Evolutionary conservation across 805 yeast species (phyloP).

Genomic region (Saccharomycopsis schoenii): DNA sequence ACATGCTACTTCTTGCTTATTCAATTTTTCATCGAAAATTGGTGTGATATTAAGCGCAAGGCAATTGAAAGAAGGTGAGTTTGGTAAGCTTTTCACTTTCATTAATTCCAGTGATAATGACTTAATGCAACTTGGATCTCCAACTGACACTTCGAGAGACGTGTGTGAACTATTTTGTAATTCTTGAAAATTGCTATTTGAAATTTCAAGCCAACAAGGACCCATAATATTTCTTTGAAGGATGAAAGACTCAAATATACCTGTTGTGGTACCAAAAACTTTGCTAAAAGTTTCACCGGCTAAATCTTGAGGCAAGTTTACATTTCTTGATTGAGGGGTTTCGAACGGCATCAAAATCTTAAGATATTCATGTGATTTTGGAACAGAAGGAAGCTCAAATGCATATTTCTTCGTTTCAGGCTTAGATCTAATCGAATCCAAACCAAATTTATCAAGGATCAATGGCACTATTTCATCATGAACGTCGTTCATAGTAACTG

Average conservation of each 20-base stretch:
- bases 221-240: slow-evolving; percentile 84
- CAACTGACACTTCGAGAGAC: slow-evolving; percentile 58
- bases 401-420: slow-evolving; percentile 75
- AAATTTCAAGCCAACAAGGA: slow-evolving; percentile 88
- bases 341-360: slow-evolving; percentile 68
- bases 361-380: slow-evolving; percentile 70
- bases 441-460: slow-evolving; percentile 50
- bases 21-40: slow-evolving; percentile 58
- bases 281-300: slow-evolving; percentile 69
- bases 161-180: slow-evolving; percentile 69
- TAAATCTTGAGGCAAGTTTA: slow-evolving; percentile 48
- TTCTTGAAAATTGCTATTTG: slow-evolving; percentile 48
- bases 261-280: slow-evolving; percentile 70
- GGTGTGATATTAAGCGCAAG: slow-evolving; percentile 76
- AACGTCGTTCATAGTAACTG: slow-evolving; percentile 51
- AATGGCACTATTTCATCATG: slow-evolving; percentile 67
- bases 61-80: slow-evolving; percentile 56
- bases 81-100: slow-evolving; percentile 29
- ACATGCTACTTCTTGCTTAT: slow-evolving; percentile 80
- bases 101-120: slow-evolving; percentile 27
- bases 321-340: slow-evolving; percentile 43
- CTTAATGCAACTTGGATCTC: slow-evolving; percentile 36
- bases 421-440: slow-evolving; percentile 55
- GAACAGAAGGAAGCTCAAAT: slow-evolving; percentile 74
- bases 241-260: slow-evolving; percentile 78